phyloP scores from a whole-genome alignment of 2,329 filamentous ascomycete genomes.

The Alternaria tenuissima region DNA sequence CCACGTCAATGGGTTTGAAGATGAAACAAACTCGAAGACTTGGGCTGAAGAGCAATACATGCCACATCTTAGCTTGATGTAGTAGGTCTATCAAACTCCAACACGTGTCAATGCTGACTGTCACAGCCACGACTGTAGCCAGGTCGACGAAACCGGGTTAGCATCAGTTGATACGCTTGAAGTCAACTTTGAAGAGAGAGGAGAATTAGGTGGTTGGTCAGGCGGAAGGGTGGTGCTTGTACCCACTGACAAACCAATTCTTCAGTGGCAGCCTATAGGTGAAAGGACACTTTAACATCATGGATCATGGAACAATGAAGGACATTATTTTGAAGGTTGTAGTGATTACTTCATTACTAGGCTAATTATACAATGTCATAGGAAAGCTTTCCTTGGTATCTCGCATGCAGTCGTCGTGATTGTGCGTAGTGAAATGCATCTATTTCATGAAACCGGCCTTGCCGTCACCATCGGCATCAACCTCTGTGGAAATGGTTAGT shows the following conservation, averaged over 20 bases:
- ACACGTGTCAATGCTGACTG: neutral
- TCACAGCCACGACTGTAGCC: conserved; percentile 38
- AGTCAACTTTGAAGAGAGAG: conserved; percentile 31
- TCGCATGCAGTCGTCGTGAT: conserved; percentile 10
- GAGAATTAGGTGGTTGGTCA: conserved; percentile 39
- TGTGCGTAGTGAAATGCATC: conserved; percentile 28
- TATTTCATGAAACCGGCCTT: conserved; percentile 65
- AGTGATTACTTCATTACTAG: conserved; percentile 14
- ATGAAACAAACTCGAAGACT: conserved; percentile 28
- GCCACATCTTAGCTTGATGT: conserved; percentile 54
- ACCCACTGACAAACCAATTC: conserved; percentile 48
- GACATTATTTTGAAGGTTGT: neutral
- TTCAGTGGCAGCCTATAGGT: conserved; percentile 50
- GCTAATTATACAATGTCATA: conserved; percentile 21
- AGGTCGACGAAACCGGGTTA: conserved; percentile 31
- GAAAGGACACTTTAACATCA: conserved; percentile 35
- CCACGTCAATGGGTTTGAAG: conserved; percentile 35
- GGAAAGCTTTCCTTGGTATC: conserved; percentile 15
- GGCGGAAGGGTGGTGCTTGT: conserved; percentile 53
- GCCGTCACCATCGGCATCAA: conserved; percentile 63
- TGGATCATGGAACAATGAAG: no score
- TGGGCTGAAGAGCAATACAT: conserved; percentile 47
- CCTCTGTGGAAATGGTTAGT: conserved; percentile 15
- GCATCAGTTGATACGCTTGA: conserved; percentile 35
- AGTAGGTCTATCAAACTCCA: conserved; percentile 46